A percentile compares a stretch with the other conserved stretches of the same genome.
Conservation (phyloP, 495 filamentous ascomycete genomes). For the Lasiosphaeris hirsuta region DNA sequence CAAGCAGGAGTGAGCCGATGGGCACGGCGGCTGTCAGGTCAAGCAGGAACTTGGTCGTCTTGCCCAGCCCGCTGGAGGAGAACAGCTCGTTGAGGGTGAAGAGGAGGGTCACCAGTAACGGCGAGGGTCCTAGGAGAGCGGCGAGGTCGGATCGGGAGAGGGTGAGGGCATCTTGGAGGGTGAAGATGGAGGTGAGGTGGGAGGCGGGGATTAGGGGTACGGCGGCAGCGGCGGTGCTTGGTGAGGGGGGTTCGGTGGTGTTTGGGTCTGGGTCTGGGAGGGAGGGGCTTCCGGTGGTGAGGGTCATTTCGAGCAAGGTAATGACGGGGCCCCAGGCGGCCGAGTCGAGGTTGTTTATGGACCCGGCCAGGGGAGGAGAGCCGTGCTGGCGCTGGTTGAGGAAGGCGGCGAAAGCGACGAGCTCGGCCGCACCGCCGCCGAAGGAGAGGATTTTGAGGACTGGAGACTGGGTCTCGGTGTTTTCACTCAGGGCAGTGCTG, state of each 20-base stretch:
- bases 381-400: conserved; percentile 40
- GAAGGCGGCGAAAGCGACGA: conserved; percentile 68
- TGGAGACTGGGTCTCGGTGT: not conserved
- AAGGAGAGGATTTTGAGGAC: conserved; percentile 57
- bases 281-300: conserved; percentile 42
- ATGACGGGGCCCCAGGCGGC: conserved; percentile 71
- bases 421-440: conserved; percentile 85
- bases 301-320: conserved; percentile 42
- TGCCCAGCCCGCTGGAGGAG: conserved; percentile 61
- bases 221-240: conserved; percentile 22
- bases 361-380: conserved; percentile 20
- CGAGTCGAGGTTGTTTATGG: conserved; percentile 69
- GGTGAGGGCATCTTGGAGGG: conserved; percentile 60
- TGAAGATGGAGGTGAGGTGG: conserved; percentile 49
- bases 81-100: conserved; percentile 99
- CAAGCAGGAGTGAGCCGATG: conserved; percentile 65
- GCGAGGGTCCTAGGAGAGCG: conserved; percentile 30
- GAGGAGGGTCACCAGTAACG: conserved; percentile 70
- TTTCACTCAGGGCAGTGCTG: not conserved
- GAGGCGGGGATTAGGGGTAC: conserved; percentile 35
- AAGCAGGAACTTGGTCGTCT: conserved; percentile 72
- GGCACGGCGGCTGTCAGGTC: conserved; percentile 54
- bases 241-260: conserved; percentile 32
- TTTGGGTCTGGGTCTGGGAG: not conserved
- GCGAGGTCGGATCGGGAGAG: conserved; percentile 41